A percentile compares a stretch with the other conserved stretches of the same genome.
Evolutionary conservation across 1,284 basidiomycete genomes (phyloP).

Genomic region (Trichosporon asahii): DNA sequence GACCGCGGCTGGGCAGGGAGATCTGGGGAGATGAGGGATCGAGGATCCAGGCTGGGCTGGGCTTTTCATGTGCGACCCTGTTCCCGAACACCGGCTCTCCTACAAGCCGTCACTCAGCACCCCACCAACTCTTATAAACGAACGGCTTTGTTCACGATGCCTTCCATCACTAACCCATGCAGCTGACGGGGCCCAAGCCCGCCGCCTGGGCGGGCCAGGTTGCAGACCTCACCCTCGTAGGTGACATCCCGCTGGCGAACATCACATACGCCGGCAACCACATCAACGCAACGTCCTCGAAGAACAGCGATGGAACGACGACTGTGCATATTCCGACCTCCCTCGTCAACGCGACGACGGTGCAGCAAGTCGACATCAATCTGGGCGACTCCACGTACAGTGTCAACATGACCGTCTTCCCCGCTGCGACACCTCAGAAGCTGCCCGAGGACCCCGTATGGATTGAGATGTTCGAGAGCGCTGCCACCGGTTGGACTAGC

Average conservation of each 20-base stretch:
- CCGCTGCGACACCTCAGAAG: not conserved
- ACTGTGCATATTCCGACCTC: not conserved
- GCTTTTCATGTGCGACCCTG: not conserved
- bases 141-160: not conserved
- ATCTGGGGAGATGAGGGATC: not conserved
- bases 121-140: not conserved
- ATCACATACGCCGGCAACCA: not conserved
- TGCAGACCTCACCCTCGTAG: not conserved
- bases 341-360: not conserved
- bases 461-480: conserved; percentile 12
- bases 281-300: not conserved
- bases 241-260: not conserved
- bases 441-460: conserved; percentile 10
- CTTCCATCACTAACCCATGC: not conserved
- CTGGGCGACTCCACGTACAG: not conserved
- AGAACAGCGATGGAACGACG: not conserved
- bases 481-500: not conserved
- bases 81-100: not conserved
- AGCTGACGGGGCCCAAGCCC: not conserved
- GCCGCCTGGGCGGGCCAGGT: conserved; percentile 3
- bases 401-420: conserved; percentile 12
- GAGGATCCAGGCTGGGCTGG: not conserved
- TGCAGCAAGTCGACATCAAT: conserved; percentile 3
- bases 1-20: not conserved
- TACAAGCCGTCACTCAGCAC: not conserved